phyloP scores from a whole-genome alignment of 345 rosid species.

The Populus alba region DNA sequence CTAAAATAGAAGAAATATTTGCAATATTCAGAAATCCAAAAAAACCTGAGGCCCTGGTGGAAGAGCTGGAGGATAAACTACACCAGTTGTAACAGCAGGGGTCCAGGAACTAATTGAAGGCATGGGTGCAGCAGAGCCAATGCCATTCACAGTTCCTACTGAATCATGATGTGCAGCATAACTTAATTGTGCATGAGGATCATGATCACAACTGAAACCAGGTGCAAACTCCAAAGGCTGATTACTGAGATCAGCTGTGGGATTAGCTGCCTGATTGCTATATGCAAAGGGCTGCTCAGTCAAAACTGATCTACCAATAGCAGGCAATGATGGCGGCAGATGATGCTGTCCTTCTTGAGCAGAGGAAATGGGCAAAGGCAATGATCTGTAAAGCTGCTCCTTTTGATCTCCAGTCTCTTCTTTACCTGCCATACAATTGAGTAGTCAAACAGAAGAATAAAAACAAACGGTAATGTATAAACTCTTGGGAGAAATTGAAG shows the following conservation, averaged over 20 bases:
- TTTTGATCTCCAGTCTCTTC: conserved; percentile 32
- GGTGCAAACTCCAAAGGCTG: conserved; percentile 70
- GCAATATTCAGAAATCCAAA: conserved; percentile 11
- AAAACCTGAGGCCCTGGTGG: conserved; percentile 61
- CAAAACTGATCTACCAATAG: conserved; percentile 37
- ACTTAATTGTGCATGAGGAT: conserved; percentile 41
- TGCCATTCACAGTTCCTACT: conserved; percentile 34
- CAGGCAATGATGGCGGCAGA: conserved; percentile 43
- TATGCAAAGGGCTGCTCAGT: conserved; percentile 49
- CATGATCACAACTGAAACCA: conserved; percentile 49
- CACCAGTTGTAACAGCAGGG: conserved; percentile 50
- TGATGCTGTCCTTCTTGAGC: conserved; percentile 44
- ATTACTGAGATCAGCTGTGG: conserved; percentile 47
- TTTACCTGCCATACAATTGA: conserved; percentile 39
- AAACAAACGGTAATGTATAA: not conserved
- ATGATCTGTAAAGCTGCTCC: conserved; percentile 33
- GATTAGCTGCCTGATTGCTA: conserved; percentile 56
- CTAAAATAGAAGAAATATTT: conserved; percentile 4
- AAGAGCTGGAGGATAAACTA: conserved; percentile 51
- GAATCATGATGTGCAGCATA: conserved; percentile 48
- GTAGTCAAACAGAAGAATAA: conserved; percentile 25
- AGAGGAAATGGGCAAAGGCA: conserved; percentile 40
- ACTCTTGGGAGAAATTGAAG: conserved; percentile 1
- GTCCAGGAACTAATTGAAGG: conserved; percentile 57
- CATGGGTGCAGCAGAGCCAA: conserved; percentile 29